Conservation (phyloP, 805 yeast genomes). For the Candida manassasensis region DNA sequence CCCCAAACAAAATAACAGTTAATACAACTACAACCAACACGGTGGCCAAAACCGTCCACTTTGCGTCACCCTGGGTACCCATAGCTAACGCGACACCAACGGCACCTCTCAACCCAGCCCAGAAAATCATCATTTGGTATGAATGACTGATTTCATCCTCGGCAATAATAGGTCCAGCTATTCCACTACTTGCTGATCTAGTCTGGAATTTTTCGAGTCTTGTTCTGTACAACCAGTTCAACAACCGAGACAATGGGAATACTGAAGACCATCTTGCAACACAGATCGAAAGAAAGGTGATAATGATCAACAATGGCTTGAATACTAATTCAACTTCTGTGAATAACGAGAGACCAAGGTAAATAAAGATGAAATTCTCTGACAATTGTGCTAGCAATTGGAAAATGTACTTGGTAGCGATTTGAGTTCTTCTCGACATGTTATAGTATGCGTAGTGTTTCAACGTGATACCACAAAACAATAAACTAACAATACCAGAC, state of each 20-base stretch:
- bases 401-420: constrained; percentile 91
- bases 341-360: constrained; percentile 87
- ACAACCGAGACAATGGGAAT: constrained; percentile 81
- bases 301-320: constrained; percentile 87
- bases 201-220: constrained; percentile 42
- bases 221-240: constrained; percentile 72
- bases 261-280: constrained; percentile 96
- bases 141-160: constrained; percentile 86
- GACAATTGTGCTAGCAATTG: constrained; percentile 91
- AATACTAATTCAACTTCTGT: constrained; percentile 95
- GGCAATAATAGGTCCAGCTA: constrained; percentile 41
- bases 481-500: constrained; percentile 94
- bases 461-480: constrained; percentile 94
- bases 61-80: constrained; percentile 93
- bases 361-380: constrained; percentile 94
- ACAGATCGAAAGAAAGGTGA: constrained; percentile 86
- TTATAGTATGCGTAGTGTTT: constrained; percentile 96
- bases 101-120: constrained; percentile 99
- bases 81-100: constrained; percentile 98
- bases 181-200: constrained; percentile 11
- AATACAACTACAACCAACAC: constrained; percentile 94
- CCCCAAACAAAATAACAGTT: constrained; percentile 95
- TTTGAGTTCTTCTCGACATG: constrained; percentile 96
- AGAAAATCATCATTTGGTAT: constrained; percentile 97
- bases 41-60: constrained; percentile 84